Evolutionary conservation across 1,284 basidiomycete species (phyloP).

Genomic region (Schizopora paradoxa): DNA sequence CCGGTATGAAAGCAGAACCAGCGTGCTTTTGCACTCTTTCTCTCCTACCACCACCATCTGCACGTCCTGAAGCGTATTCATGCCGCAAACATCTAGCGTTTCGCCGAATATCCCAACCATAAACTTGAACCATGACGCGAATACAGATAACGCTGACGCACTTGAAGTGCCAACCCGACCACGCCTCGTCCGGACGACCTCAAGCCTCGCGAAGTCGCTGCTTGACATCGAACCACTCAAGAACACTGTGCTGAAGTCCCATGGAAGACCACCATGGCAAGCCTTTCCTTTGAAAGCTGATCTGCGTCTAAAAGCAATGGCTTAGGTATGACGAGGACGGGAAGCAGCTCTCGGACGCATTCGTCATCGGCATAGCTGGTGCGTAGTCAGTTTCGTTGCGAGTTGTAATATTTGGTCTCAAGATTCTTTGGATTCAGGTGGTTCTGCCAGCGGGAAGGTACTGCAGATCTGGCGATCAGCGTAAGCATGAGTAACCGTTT

Average conservation of each 20-base stretch:
- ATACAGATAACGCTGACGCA: not conserved
- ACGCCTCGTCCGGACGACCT: constrained; percentile 1
- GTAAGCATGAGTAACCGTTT: constrained; percentile 7
- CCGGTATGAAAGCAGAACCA: too few species aligned
- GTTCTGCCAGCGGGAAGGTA: constrained; percentile 92
- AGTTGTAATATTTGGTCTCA: constrained; percentile 10
- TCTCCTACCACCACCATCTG: too few species aligned
- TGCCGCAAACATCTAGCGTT: too few species aligned
- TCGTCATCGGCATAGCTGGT: constrained; percentile 93
- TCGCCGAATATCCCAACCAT: too few species aligned
- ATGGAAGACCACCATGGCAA: constrained; percentile 79
- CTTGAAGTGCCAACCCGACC: constrained; percentile 1
- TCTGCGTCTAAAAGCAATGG: constrained; percentile 14
- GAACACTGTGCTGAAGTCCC: constrained; percentile 79
- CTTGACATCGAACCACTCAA: too few species aligned
- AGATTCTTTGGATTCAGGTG: constrained; percentile 48
- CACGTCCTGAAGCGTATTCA: too few species aligned
- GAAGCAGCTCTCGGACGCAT: constrained; percentile 64
- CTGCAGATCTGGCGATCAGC: constrained; percentile 18
- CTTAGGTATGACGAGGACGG: constrained; percentile 75
- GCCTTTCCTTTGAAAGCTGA: constrained; percentile 15
- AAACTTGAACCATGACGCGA: too few species aligned
- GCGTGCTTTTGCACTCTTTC: too few species aligned
- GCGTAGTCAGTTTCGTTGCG: constrained; percentile 23
- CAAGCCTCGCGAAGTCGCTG: constrained; percentile 6